phyloP scores from a whole-genome alignment of 306 rosid species.

The Purshia tridentata region DNA sequence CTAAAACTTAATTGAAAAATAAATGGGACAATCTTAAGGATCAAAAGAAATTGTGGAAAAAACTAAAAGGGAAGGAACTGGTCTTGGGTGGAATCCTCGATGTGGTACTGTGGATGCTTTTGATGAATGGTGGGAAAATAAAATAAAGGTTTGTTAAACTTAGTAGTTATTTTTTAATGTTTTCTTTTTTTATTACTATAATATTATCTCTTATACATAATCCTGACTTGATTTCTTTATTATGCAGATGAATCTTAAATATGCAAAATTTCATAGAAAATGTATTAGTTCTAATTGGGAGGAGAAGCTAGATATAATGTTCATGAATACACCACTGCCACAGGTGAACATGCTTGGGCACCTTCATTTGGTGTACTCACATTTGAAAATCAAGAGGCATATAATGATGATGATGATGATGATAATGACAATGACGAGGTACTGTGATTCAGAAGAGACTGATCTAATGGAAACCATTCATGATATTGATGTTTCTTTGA shows the following conservation, averaged over 20 bases:
- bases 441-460: background rate
- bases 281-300: background rate
- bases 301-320: background rate
- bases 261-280: background rate
- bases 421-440: no score
- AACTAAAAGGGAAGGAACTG: background rate
- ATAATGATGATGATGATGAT: background rate
- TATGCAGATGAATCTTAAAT: background rate
- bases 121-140: conserved; percentile 12
- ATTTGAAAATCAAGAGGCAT: no score
- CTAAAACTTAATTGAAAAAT: background rate
- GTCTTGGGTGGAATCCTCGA: background rate
- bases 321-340: background rate
- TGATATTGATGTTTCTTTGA: background rate
- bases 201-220: background rate
- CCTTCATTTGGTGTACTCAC: background rate
- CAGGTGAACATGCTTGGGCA: background rate
- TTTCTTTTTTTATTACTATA: background rate
- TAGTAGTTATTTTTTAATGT: background rate
- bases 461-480: background rate
- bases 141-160: background rate
- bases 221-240: background rate
- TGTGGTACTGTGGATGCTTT: conserved; percentile 1
- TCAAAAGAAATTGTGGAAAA: conserved; percentile 12
- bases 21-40: conserved; percentile 1